A percentile compares a stretch with the other conserved stretches of the same genome.
phyloP scores from a whole-genome alignment of 164 flowering plant genomes.

The Aristolochia contorta region DNA sequence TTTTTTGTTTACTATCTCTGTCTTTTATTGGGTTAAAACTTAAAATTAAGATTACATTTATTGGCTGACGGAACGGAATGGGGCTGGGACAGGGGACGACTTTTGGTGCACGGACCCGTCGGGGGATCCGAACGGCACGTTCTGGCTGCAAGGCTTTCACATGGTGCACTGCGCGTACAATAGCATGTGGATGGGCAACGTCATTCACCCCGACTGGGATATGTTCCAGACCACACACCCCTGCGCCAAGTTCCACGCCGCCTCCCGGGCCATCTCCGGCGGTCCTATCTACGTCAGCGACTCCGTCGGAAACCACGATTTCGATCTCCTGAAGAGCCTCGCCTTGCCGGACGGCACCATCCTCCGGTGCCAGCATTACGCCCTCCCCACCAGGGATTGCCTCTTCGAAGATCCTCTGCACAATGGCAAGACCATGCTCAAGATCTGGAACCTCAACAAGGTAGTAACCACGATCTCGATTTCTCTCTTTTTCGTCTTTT shows the following conservation, averaged over 20 bases:
- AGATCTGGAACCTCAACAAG: conserved; percentile 85
- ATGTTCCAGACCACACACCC: conserved; percentile 91
- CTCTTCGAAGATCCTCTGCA: conserved; percentile 73
- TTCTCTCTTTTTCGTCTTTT: not conserved
- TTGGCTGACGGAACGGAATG: no score
- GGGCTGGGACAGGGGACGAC: conserved; percentile 48
- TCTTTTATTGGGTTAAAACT: no score
- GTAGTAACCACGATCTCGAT: conserved; percentile 5
- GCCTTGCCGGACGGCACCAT: conserved; percentile 74
- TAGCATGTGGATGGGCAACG: conserved; percentile 86
- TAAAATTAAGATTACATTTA: no score
- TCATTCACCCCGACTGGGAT: conserved; percentile 91
- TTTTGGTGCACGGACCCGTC: conserved; percentile 80
- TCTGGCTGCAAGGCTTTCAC: conserved; percentile 89
- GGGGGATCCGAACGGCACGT: conserved; percentile 74
- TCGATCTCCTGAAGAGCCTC: conserved; percentile 49
- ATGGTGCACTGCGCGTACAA: conserved; percentile 93
- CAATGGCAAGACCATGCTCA: conserved; percentile 80
- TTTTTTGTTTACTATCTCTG: no score
- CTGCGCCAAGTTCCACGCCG: conserved; percentile 80
- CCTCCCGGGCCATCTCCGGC: conserved; percentile 84
- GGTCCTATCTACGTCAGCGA: conserved; percentile 80
- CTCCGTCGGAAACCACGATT: conserved; percentile 64
- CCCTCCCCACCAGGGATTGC: conserved; percentile 70
- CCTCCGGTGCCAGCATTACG: conserved; percentile 55